phyloP scores from a whole-genome alignment of 1,139 yeast species.

The Blastobotrys aristatus region DNA sequence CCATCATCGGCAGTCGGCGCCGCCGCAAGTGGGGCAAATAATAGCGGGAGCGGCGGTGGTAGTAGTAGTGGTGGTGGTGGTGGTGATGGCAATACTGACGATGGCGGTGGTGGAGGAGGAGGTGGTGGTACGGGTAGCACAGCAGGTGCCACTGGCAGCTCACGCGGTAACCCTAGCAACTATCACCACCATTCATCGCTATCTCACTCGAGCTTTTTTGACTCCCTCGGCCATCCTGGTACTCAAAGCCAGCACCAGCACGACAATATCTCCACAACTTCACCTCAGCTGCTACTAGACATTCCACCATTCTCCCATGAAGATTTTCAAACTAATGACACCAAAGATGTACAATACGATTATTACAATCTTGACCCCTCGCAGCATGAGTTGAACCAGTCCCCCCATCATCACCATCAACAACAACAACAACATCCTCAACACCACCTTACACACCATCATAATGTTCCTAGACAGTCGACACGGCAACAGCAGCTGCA shows the following conservation, averaged over 20 bases:
- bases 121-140: too few relatives aligned
- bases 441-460: slow-evolving; percentile 3
- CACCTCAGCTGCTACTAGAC: slow-evolving; percentile 11
- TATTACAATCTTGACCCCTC: slow-evolving; percentile 3
- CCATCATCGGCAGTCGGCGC: not conserved
- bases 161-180: not conserved
- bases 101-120: too few relatives aligned
- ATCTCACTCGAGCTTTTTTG: slow-evolving; percentile 9
- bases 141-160: not conserved
- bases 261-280: not conserved
- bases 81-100: not conserved
- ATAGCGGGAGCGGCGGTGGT: not conserved
- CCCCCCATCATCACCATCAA: slow-evolving; percentile 5
- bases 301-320: slow-evolving; percentile 7
- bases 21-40: not conserved
- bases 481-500: slow-evolving; percentile 1
- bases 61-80: not conserved
- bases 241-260: slow-evolving; percentile 2
- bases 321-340: slow-evolving; percentile 5
- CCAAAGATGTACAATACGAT: slow-evolving; percentile 8
- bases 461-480: not conserved
- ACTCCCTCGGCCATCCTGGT: not conserved
- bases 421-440: slow-evolving; percentile 3
- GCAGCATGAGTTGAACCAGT: not conserved
- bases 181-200: not conserved